Evolutionary conservation across 345 rosid species (phyloP), one percentile per base, ranked within the genome.

Genomic region (Aegle marmelos): DNA sequence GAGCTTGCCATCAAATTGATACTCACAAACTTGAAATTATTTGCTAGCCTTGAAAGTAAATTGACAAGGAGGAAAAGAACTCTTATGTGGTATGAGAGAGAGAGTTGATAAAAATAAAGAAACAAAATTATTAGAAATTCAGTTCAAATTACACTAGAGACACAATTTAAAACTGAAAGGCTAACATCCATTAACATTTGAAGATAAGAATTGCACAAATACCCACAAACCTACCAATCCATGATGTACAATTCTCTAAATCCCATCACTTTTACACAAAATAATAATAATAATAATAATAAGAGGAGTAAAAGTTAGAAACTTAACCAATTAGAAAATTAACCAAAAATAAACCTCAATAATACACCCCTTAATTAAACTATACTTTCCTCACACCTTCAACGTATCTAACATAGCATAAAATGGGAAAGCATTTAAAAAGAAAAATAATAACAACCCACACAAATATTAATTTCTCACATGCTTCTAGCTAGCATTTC

Each of bases 401-500:
- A 75, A 75, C 60, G 56, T 73, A 22, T 72, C 48, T 57, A 73
- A 28, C 87, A 82, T 56, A 72, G 80, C 84, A 76, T 72, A 84
- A 68, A 86, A 71, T 53, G 82, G 54, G 81, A 79, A 79, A 79
- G 82, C 68, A 1, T 63, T 53, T 53, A 41, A 9, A 5, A 19
- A 28, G 3, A 60, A 22, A 48, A 33, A 39, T 56, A 39, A 57
- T 31, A 25, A n/a, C 48, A 33, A n/a, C 19, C 21, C 45, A 34
- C 2, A 16, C 31, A 27, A 62, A 16, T 13, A 11, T 28, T 5
- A 19, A 2, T 31, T n/a, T 37, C 31, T 88, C 88, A 90, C 74
- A 87, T 70, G 86, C 94, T 88, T 88, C 91, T 89, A 4, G 91
- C 91, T 72, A 94, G 83, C 95, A 85, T 91, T 45, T 91, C 95